Base-by-base conservation (phyloP, 345 rosid species). In the Capsella bursapastoris region DNA sequence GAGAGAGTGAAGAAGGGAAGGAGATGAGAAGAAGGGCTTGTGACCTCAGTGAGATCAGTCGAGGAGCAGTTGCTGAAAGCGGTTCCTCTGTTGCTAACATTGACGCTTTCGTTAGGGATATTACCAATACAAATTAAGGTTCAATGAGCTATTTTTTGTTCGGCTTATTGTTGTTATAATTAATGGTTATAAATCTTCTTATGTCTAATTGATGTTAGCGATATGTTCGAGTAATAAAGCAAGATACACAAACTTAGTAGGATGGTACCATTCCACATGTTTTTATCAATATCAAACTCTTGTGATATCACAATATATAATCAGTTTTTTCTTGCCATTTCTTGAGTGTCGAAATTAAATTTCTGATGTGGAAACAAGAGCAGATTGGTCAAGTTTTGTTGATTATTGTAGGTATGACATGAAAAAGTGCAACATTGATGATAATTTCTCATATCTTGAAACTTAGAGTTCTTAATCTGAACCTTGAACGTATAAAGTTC, bases 381-480 rank as follows among this genome's bases (percentile, higher is more conserved):
- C 79, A 57, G 92, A 93, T 71, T 93, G 93, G 92, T 80, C 78
- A 16, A 80, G 60, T 18, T 87, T 86, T 38, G 73, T 84, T 82
- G 87, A 81, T 8, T 87, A 93, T 79, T 90, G 96, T 83, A 70
- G 93, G 97, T 92, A 86, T 77, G 78, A 29, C 43, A 37, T 37
- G 41, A 8, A 3, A 8, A 8, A 8, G 41, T 37, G 41, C 11
- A 37, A 8, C 10, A 37, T 37, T 37, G 41, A 37, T 11, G 3
- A 37, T 8, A 37, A 37, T 37, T 37, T 37, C 41, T 37, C 11
- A 37, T 8, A 37, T 22, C 2, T 22, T 22, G 25, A 22, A 22
- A 22, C 25, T 18, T 18, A 22, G 25, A 22, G 0, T 22, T 22
- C 25, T 22, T 0, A 22, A 22, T 22, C 25, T 22, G 25, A 22